Evolutionary conservation across 2,329 filamentous ascomycete species (phyloP).

Genomic region (Colletotrichum limetticola): DNA sequence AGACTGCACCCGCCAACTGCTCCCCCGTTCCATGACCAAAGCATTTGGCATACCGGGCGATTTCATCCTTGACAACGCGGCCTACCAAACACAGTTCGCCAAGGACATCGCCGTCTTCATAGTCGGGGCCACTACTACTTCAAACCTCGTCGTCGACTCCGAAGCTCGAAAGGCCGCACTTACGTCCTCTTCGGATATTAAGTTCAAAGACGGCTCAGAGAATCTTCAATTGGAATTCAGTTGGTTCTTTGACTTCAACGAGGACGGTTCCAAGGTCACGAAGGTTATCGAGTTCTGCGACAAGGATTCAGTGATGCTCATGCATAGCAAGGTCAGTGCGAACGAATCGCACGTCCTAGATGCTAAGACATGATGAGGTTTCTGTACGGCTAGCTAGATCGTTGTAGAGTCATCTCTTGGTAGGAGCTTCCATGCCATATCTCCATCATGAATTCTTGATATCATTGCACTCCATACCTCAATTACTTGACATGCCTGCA

Average conservation of each 20-base stretch:
- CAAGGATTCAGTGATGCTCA: constrained; percentile 46
- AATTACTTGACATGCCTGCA: not conserved
- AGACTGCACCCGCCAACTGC: constrained; percentile 19
- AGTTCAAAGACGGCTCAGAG: not conserved
- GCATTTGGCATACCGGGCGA: constrained; percentile 2
- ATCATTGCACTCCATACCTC: not conserved
- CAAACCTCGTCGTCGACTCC: constrained; percentile 25
- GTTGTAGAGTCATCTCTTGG: not conserved
- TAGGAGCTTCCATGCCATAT: not conserved
- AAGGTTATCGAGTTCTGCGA: constrained; percentile 40
- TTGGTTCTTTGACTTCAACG: constrained; percentile 20
- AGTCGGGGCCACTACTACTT: not conserved
- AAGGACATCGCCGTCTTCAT: constrained; percentile 5
- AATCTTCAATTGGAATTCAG: not conserved
- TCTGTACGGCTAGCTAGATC: not conserved
- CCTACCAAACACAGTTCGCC: not conserved
- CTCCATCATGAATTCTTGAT: not conserved
- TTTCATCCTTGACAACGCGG: not conserved
- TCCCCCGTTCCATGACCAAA: not conserved
- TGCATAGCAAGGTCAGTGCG: not conserved
- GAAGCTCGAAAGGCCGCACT: constrained; percentile 21
- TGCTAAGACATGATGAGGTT: not conserved
- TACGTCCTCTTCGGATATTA: not conserved
- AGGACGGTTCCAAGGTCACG: constrained; percentile 22
- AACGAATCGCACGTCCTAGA: not conserved